Evolutionary conservation across 352 stramenopile species (phyloP).

Genomic region (Pythium coloratum): DNA sequence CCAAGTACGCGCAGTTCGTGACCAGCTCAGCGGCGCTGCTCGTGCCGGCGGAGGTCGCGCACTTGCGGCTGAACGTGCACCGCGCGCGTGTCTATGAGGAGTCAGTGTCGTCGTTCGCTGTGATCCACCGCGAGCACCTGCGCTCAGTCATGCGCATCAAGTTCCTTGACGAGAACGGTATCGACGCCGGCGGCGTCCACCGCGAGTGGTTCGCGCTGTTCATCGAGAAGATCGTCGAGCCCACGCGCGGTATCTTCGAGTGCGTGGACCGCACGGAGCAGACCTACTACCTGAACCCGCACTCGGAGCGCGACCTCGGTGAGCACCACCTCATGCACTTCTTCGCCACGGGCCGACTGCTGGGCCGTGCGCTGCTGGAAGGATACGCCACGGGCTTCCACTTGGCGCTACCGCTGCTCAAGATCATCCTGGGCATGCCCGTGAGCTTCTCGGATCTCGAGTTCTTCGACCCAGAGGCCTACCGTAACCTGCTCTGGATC

Average conservation of each 20-base stretch:
- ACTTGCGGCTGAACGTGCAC: conserved; percentile 32
- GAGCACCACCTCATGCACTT: conserved; percentile 38
- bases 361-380: conserved; percentile 50
- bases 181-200: conserved; percentile 65
- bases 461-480: conserved; percentile 36
- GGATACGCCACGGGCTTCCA: conserved; percentile 86
- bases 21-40: conserved; percentile 21
- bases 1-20: conserved; percentile 43
- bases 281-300: conserved; percentile 37
- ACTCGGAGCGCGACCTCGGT: conserved; percentile 26
- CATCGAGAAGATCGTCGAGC: conserved; percentile 34
- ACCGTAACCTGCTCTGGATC: conserved; percentile 35
- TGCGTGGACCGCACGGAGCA: conserved; percentile 35
- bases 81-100: conserved; percentile 34
- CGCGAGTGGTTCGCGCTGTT: conserved; percentile 69
- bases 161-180: conserved; percentile 54
- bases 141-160: conserved; percentile 50
- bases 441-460: conserved; percentile 90
- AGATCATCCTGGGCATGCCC: conserved; percentile 91
- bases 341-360: conserved; percentile 29
- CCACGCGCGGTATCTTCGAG: conserved; percentile 28
- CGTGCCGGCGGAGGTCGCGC: conserved; percentile 22
- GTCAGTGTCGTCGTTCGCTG: conserved; percentile 33
- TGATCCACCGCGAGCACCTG: conserved; percentile 29
- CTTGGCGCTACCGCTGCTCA: conserved; percentile 92